phyloP scores from a whole-genome alignment of 148 eudicot genomes.

The Arctostaphylos glauca region DNA sequence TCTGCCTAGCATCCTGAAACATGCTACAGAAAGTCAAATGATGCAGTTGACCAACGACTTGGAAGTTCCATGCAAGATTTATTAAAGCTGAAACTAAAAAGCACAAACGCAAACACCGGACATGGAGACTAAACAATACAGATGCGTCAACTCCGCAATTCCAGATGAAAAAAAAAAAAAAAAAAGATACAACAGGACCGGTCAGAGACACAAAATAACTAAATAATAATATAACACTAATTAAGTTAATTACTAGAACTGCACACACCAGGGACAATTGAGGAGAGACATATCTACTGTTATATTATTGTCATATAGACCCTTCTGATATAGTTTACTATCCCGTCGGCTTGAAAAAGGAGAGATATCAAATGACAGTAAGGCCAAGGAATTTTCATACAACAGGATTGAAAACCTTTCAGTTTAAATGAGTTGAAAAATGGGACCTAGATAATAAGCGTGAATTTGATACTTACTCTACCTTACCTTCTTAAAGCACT shows the following conservation, averaged over 20 bases:
- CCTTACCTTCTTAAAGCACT: slow-evolving; percentile 92
- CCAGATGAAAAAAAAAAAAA: background rate
- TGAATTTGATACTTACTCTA: slow-evolving; percentile 9
- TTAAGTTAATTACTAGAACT: background rate
- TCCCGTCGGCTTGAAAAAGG: background rate
- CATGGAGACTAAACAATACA: background rate
- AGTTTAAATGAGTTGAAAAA: background rate
- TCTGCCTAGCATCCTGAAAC: slow-evolving; percentile 93
- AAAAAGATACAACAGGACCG: background rate
- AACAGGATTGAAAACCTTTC: background rate
- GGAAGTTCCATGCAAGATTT: background rate
- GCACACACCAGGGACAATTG: background rate
- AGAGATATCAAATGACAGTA: background rate
- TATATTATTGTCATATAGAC: background rate
- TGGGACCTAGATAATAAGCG: background rate
- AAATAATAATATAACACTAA: background rate
- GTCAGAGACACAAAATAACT: background rate
- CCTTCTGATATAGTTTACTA: background rate
- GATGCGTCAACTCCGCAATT: background rate
- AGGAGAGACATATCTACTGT: background rate
- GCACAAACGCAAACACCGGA: background rate
- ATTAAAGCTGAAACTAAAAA: background rate
- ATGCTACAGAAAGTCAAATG: slow-evolving; percentile 24
- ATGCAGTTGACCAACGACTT: background rate
- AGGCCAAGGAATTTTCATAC: background rate